A percentile compares a stretch with the other conserved stretches of the same genome.
Evolutionary conservation across 306 rosid species (phyloP).

Genomic region (Quercus gilva): DNA sequence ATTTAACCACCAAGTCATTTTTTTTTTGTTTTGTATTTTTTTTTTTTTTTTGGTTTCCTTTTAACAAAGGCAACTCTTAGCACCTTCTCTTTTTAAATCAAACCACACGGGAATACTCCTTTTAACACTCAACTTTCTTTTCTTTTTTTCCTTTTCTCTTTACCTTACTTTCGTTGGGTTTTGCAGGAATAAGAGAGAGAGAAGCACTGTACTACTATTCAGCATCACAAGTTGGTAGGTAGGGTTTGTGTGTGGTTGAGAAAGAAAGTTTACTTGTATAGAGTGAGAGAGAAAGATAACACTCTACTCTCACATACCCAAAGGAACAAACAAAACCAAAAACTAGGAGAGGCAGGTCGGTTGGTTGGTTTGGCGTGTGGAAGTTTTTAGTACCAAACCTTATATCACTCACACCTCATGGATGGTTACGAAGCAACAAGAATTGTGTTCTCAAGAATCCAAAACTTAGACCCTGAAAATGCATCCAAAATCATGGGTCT

Average conservation of each 20-base stretch:
- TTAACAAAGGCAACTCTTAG: constrained; percentile 39
- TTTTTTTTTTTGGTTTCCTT: constrained; percentile 11
- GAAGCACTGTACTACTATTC: constrained; percentile 38
- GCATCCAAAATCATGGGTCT: constrained; percentile 98
- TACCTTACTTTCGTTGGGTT: constrained; percentile 44
- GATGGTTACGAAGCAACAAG: constrained; percentile 94
- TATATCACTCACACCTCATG: constrained; percentile 36
- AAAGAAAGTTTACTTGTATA: constrained; percentile 64
- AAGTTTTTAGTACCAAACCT: constrained; percentile 29
- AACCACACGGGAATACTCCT: constrained; percentile 83
- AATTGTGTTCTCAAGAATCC: constrained; percentile 84
- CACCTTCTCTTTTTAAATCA: constrained; percentile 49
- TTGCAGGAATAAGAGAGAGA: constrained; percentile 81
- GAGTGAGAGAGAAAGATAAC: constrained; percentile 15
- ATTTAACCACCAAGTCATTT: constrained; percentile 49
- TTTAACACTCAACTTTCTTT: constrained; percentile 48
- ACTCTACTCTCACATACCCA: constrained; percentile 1
- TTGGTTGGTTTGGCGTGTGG: constrained; percentile 37
- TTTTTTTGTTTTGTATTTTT: not conserved
- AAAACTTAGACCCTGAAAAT: constrained; percentile 91
- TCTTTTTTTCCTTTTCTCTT: constrained; percentile 23
- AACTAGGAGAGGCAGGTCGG: not conserved
- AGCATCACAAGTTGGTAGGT: constrained; percentile 64
- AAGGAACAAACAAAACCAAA: not conserved
- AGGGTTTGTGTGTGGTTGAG: constrained; percentile 73